A percentile compares a stretch with the other conserved stretches of the same genome.
These are phyloP conservation scores for Colletotrichum orchidophilum DNA, from an alignment of 2,329 filamentous ascomycete genomes.

Conservation along the genomic window DNA sequence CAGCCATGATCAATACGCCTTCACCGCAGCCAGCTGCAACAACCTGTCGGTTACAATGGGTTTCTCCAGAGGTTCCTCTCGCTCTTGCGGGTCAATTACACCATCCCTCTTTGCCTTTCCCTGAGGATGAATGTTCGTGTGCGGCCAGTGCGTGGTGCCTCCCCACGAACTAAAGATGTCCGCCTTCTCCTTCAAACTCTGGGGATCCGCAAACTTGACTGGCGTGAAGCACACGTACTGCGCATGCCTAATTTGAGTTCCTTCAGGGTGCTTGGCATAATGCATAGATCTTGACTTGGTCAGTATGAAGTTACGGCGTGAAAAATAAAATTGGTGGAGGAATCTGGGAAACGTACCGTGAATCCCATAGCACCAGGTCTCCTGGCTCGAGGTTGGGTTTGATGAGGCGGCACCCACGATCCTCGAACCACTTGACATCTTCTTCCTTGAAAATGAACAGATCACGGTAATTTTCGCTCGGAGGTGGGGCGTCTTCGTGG, in stretches of 20 bases:
- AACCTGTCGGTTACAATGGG: constrained; percentile 39
- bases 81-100: constrained; percentile 43
- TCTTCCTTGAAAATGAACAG: constrained; percentile 53
- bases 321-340: too few species aligned
- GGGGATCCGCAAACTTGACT: constrained; percentile 42
- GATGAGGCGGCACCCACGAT: constrained; percentile 31
- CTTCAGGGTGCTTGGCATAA: constrained; percentile 42
- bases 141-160: constrained; percentile 44
- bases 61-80: constrained; percentile 40
- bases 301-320: neutral
- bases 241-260: constrained; percentile 45
- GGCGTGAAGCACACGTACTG: constrained; percentile 50
- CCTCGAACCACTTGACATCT: constrained; percentile 40
- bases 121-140: constrained; percentile 48
- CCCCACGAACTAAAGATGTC: constrained; percentile 38
- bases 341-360: neutral
- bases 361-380: constrained; percentile 48
- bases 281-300: constrained; percentile 24
- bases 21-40: constrained; percentile 41
- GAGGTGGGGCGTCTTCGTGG: constrained; percentile 38
- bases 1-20: constrained; percentile 27
- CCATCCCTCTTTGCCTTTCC: constrained; percentile 22
- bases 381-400: constrained; percentile 36
- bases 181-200: constrained; percentile 35
- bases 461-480: constrained; percentile 39